Evolutionary conservation across 2,329 filamentous ascomycete species (phyloP).

Genomic region (Aureobasidium lini): DNA sequence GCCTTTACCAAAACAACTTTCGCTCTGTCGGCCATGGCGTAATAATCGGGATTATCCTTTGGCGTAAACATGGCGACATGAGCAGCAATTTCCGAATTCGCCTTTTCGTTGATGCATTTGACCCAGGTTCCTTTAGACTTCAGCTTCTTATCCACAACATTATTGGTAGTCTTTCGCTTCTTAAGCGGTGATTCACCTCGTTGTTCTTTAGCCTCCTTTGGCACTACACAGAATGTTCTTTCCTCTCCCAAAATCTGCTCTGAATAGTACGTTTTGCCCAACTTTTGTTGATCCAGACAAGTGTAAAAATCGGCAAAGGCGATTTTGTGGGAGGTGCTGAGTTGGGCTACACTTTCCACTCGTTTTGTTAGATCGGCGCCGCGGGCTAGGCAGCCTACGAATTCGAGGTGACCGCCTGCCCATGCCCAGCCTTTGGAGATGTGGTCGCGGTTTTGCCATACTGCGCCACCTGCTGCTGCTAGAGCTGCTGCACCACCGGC

Average conservation of each 20-base stretch:
- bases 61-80: conserved; percentile 77
- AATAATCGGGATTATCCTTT: conserved; percentile 65
- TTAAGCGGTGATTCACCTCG: conserved; percentile 17
- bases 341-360: conserved; percentile 57
- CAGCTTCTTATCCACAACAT: conserved; percentile 24
- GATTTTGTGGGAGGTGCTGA: conserved; percentile 58
- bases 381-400: conserved; percentile 82
- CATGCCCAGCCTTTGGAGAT: conserved; percentile 69
- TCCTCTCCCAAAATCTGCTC: conserved; percentile 59
- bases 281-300: conserved; percentile 59
- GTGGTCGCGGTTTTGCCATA: conserved; percentile 77
- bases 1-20: conserved; percentile 58
- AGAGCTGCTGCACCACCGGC: conserved; percentile 76
- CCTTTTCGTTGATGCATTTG: conserved; percentile 70
- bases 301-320: conserved; percentile 87
- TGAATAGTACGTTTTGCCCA: conserved; percentile 41
- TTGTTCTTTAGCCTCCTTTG: conserved; percentile 41
- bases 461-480: conserved; percentile 74
- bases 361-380: conserved; percentile 72
- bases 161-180: conserved; percentile 18
- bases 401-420: conserved; percentile 86
- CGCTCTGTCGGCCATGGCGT: conserved; percentile 57
- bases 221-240: conserved; percentile 83
- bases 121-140: conserved; percentile 50
- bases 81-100: conserved; percentile 68